Evolutionary conservation across 1,284 basidiomycete species (phyloP).

Genomic region (Microbotryomycetes sp.): DNA sequence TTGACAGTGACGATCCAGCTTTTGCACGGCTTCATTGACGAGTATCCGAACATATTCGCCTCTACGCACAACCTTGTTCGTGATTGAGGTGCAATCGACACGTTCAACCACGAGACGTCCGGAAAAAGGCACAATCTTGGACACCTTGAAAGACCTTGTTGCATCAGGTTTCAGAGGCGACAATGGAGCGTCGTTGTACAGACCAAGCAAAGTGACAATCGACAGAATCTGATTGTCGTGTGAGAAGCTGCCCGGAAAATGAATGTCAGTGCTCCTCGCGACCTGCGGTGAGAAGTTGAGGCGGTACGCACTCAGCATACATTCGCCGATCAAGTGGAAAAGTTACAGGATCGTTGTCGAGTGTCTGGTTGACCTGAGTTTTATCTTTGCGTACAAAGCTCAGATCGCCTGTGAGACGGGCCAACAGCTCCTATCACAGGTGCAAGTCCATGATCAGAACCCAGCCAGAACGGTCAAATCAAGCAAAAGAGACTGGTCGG

Average conservation of each 20-base stretch:
- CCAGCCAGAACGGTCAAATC: too few relatives aligned
- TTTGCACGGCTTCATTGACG: neutral
- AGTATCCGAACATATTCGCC: neutral
- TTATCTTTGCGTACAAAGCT: conserved; percentile 52
- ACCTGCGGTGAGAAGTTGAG: too few relatives aligned
- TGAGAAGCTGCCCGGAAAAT: conserved; percentile 7
- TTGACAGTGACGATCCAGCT: neutral
- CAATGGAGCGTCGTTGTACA: neutral
- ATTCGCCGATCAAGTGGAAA: conserved; percentile 52
- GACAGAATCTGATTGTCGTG: conserved; percentile 26
- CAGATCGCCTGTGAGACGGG: conserved; percentile 57
- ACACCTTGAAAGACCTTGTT: neutral
- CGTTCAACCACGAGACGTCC: neutral
- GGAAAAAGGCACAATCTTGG: neutral
- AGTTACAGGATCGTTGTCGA: conserved; percentile 57
- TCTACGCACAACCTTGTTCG: neutral
- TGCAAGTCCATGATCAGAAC: conserved; percentile 41
- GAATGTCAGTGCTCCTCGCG: neutral
- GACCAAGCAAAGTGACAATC: neutral
- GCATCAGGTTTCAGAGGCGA: neutral
- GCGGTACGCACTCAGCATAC: conserved; percentile 29
- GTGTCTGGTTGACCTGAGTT: conserved; percentile 66
- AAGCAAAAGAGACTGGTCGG: neutral
- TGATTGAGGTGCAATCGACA: neutral
- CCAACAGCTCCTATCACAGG: conserved; percentile 59